Percentiles rank a stretch among this genome's conserved stretches.
phyloP scores from a whole-genome alignment of 139 green algal genomes.

The Astrephomene gubernaculifera region DNA sequence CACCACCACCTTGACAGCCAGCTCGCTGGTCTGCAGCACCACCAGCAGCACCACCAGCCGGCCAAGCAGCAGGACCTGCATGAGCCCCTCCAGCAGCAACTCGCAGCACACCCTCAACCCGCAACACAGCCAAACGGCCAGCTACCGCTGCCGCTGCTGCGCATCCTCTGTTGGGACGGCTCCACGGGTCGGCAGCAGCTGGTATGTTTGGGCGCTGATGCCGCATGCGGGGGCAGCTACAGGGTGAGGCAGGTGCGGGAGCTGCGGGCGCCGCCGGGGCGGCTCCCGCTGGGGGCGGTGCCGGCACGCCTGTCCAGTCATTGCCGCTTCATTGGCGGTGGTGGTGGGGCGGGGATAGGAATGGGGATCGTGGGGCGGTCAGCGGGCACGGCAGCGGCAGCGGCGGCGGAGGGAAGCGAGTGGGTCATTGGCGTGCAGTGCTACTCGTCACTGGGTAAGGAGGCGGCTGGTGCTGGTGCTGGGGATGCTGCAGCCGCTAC shows the following conservation, averaged over 20 bases:
- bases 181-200: slow-evolving; percentile 21
- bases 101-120: background rate
- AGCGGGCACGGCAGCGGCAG: background rate
- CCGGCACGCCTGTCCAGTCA: no score
- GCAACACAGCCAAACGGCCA: background rate
- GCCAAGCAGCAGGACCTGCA: background rate
- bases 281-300: background rate
- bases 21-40: background rate
- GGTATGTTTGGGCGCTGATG: slow-evolving; percentile 11
- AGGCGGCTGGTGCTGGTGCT: no score
- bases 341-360: background rate
- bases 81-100: background rate
- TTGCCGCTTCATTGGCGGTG: background rate
- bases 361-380: background rate
- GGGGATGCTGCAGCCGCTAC: background rate
- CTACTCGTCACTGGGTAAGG: no score
- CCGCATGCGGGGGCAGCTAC: background rate
- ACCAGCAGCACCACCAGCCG: background rate
- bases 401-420: background rate
- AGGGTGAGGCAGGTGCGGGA: no score
- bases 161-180: slow-evolving; percentile 14
- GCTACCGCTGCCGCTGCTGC: background rate
- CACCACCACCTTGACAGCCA: background rate
- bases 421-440: background rate
- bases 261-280: background rate